phyloP scores from a whole-genome alignment of 176 grass and related monocot species.

The Phoenix roebelenii region DNA sequence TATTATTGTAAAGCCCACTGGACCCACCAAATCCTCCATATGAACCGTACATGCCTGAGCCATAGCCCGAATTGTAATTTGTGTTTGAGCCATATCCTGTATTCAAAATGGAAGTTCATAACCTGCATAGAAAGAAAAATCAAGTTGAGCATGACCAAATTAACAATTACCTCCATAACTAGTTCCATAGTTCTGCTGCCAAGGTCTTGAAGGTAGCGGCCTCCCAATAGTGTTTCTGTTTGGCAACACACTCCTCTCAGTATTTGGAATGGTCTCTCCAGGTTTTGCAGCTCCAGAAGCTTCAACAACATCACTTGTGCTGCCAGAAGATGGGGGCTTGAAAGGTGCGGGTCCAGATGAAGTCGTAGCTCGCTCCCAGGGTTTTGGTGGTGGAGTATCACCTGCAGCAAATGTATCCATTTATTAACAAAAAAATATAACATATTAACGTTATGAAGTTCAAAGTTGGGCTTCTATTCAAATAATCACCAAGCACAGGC shows the following conservation, averaged over 20 bases:
- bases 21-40: conserved; percentile 48
- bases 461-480: no score
- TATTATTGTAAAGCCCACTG: conserved; percentile 43
- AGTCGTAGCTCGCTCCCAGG: conserved; percentile 58
- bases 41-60: conserved; percentile 23
- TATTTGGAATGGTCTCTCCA: conserved; percentile 47
- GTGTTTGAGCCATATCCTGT: conserved; percentile 69
- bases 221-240: conserved; percentile 32
- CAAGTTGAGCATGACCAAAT: no score
- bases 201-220: conserved; percentile 58
- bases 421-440: no score
- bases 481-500: no score
- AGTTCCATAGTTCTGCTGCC: conserved; percentile 69
- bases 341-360: conserved; percentile 54
- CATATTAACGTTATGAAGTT: no score
- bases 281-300: conserved; percentile 83
- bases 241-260: conserved; percentile 25
- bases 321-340: conserved; percentile 72
- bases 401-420: conserved; percentile 1
- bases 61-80: conserved; percentile 45
- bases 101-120: conserved; percentile 4
- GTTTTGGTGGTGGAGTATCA: neutral
- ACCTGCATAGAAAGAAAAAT: no score
- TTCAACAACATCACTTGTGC: conserved; percentile 73
- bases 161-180: conserved; percentile 51